Evolutionary conservation across 768 basidiomycete genomes (phyloP).

Genomic region (Mycena chlorophos): DNA sequence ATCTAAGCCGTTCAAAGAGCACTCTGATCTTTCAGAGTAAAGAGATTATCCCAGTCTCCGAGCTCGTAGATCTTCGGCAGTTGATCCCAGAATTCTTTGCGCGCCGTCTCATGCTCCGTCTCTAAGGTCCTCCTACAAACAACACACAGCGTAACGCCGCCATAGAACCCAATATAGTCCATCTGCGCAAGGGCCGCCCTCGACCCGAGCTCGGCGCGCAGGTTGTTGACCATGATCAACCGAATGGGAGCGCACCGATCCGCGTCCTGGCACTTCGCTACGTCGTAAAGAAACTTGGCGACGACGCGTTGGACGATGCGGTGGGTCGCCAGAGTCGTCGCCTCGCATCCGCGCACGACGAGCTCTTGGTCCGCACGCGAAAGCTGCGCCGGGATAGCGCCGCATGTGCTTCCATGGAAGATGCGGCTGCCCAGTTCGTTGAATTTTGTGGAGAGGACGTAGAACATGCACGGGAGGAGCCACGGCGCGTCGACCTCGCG

Average conservation of each 20-base stretch:
- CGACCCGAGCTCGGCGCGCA: too few species aligned
- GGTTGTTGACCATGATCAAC: too few species aligned
- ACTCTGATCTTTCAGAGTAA: too few species aligned
- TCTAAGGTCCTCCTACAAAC: neutral
- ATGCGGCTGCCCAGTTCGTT: neutral
- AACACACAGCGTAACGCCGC: neutral
- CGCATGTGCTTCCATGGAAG: neutral
- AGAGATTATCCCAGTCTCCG: constrained; percentile 1
- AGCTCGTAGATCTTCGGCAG: constrained; percentile 4
- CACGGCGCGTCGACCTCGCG: constrained; percentile 12
- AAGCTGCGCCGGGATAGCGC: neutral
- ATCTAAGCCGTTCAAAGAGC: too few species aligned
- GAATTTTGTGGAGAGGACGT: neutral
- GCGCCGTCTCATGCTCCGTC: neutral
- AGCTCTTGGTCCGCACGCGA: neutral
- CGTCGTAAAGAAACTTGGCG: neutral
- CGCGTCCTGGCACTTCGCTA: too few species aligned
- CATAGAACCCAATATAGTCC: neutral
- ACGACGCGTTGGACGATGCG: neutral
- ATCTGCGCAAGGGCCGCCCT: neutral
- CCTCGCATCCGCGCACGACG: neutral
- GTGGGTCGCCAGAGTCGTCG: neutral
- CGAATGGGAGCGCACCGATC: too few species aligned
- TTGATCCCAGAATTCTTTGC: neutral
- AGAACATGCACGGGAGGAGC: constrained; percentile 5